Conservation (phyloP, 179 eudicot genomes). For the Amaranthus tricolor region DNA sequence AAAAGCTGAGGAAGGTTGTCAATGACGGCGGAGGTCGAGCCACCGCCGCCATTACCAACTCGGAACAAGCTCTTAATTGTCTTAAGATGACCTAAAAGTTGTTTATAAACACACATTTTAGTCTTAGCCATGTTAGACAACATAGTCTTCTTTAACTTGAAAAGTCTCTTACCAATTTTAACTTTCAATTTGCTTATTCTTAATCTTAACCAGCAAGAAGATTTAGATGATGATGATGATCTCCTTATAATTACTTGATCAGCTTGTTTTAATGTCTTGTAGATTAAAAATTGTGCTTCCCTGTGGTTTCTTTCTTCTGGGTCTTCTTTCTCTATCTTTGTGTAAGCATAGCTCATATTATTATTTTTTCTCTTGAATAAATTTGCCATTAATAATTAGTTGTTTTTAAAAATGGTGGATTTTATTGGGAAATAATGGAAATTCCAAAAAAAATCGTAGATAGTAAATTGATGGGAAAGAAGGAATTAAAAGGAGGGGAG, state of each 20-base stretch:
- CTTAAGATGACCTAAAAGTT: constrained; percentile 38
- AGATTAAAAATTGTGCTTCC: constrained; percentile 66
- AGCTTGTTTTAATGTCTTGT: constrained; percentile 53
- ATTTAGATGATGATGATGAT: constrained; percentile 12
- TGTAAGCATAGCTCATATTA: constrained; percentile 35
- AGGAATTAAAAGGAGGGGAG: background rate
- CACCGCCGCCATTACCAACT: constrained; percentile 10
- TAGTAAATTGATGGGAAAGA: background rate
- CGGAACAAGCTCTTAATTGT: constrained; percentile 44
- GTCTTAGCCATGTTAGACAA: constrained; percentile 31
- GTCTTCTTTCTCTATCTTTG: constrained; percentile 57
- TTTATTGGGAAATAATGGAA: background rate
- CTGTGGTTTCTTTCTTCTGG: constrained; percentile 51
- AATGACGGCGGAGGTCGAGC: constrained; percentile 24
- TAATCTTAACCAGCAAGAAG: constrained; percentile 44
- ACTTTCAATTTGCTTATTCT: constrained; percentile 60
- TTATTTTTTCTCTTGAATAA: constrained; percentile 16
- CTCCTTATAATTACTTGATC: constrained; percentile 33
- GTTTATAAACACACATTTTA: constrained; percentile 36
- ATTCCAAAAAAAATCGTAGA: background rate
- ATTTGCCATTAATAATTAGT: constrained; percentile 16
- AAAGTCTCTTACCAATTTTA: constrained; percentile 65
- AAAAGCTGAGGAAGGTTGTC: constrained; percentile 37
- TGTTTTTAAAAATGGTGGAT: background rate
- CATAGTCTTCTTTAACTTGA: constrained; percentile 52